phyloP scores from a whole-genome alignment of 345 rosid species.

The Euphorbia pulcherrima region DNA sequence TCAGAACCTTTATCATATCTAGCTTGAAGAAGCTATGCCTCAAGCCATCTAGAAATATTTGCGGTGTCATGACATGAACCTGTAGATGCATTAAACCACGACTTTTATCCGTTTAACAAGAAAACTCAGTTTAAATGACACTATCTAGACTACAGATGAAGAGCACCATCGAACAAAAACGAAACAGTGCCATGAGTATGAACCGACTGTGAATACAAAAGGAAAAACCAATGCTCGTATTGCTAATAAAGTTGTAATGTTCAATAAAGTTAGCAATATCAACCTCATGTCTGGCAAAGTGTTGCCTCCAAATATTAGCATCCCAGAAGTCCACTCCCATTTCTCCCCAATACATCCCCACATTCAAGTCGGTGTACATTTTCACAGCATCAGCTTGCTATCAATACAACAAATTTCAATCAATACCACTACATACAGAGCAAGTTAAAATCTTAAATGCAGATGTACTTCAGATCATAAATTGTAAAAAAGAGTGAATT shows the following conservation, averaged over 20 bases:
- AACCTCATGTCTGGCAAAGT: conserved; percentile 68
- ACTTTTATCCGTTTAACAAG: background rate
- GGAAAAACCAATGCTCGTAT: background rate
- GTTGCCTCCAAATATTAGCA: conserved; percentile 46
- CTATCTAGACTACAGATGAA: background rate
- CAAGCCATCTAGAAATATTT: conserved; percentile 64
- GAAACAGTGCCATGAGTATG: background rate
- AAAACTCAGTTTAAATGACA: background rate
- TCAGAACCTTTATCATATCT: conserved; percentile 60
- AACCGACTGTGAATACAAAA: background rate
- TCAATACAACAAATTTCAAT: background rate
- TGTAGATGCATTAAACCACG: conserved; percentile 22
- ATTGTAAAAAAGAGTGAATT: background rate
- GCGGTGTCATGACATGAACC: conserved; percentile 97
- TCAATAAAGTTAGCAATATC: background rate
- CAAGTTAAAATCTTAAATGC: background rate
- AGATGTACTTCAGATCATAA: background rate
- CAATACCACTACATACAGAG: too few species aligned
- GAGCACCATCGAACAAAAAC: background rate
- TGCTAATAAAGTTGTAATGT: background rate
- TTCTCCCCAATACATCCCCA: conserved; percentile 74
- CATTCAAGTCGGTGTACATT: conserved; percentile 65
- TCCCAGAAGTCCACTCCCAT: conserved; percentile 80
- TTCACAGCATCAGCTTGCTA: conserved; percentile 79
- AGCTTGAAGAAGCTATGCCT: conserved; percentile 59